Evolutionary conservation across 2,329 filamentous ascomycete genomes (phyloP), one percentile per base, ranked within the genome.

Genomic region (Pestalotiopsis sp.): DNA sequence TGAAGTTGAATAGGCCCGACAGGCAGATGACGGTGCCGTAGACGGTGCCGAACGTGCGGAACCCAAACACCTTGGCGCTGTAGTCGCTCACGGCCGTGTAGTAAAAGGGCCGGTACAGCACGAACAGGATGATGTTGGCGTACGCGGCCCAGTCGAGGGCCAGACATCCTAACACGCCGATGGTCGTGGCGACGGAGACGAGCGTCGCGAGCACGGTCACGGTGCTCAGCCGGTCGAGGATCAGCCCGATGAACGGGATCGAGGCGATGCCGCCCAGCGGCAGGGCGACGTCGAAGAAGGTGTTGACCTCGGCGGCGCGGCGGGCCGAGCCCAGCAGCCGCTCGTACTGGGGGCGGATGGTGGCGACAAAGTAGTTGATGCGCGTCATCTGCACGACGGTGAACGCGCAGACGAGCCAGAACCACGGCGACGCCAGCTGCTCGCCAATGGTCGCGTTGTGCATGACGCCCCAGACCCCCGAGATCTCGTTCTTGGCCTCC

Each of bases 311-410:
- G 9, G 90, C 85, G 0, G 94, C 93, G 68, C 86, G 84, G 1
- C 83, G 78, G 69, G 84, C 83, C 12, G 89, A 89, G 60, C 84
- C 84, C 17, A 97, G 88, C 9, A 98, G 87, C 74, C 90, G 91
- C 59, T 90, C 87, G 80, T 97, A 97, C 79, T 98, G 94, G 1
- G 91, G 86, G 2, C 92, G 87, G 71, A 97, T 91, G 2, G 94
- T 97, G 3, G 94, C 93, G 66, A 97, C 93, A 78, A 97, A 97
- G 83, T 94, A 97, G 82, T 97, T 97, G 86, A 97, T 97, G 38
- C 92, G 87, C 2, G 90, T 91, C 90, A 92, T 93, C 78, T 92
- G 91, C 52, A 93, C 81, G 39, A 92, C 85, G 4, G 93, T 97
- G 78, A 97, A 95, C 23, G 94, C 80, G 4, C 93, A 92, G 74